phyloP scores from a whole-genome alignment of 345 rosid species.

The Pelargonium nanum region DNA sequence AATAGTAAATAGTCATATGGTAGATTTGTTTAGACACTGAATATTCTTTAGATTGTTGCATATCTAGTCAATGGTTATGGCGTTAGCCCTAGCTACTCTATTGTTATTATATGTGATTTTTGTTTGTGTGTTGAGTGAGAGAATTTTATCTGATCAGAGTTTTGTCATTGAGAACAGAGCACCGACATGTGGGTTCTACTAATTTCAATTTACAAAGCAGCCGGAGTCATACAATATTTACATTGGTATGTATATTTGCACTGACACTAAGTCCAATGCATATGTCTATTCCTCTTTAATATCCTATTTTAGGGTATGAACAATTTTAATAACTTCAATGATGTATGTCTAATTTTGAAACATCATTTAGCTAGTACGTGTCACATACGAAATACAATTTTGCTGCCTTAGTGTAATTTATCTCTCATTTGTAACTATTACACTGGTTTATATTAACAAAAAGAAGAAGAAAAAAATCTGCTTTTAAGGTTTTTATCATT shows the following conservation, averaged over 20 bases:
- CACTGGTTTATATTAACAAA: neutral
- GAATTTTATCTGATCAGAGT: slow-evolving; percentile 9
- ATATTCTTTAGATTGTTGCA: neutral
- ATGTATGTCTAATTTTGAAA: neutral
- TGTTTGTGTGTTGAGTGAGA: neutral
- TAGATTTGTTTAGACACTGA: neutral
- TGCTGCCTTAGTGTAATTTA: neutral
- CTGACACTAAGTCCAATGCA: neutral
- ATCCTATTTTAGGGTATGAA: neutral
- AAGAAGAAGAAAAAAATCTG: no score
- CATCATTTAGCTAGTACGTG: neutral
- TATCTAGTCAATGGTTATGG: neutral
- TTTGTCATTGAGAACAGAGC: slow-evolving; percentile 50
- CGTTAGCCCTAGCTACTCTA: neutral
- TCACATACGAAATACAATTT: neutral
- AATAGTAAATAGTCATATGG: neutral
- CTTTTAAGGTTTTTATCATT: neutral
- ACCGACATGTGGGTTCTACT: slow-evolving; percentile 97
- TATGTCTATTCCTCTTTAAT: no score
- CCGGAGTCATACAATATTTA: slow-evolving; percentile 98
- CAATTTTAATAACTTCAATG: neutral
- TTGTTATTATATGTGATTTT: neutral
- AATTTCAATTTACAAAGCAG: slow-evolving; percentile 95
- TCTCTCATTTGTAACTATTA: neutral
- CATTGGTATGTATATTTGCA: slow-evolving; percentile 49